phyloP scores from a whole-genome alignment of 305 asterid genomes.

The Fraxinus platypoda region DNA sequence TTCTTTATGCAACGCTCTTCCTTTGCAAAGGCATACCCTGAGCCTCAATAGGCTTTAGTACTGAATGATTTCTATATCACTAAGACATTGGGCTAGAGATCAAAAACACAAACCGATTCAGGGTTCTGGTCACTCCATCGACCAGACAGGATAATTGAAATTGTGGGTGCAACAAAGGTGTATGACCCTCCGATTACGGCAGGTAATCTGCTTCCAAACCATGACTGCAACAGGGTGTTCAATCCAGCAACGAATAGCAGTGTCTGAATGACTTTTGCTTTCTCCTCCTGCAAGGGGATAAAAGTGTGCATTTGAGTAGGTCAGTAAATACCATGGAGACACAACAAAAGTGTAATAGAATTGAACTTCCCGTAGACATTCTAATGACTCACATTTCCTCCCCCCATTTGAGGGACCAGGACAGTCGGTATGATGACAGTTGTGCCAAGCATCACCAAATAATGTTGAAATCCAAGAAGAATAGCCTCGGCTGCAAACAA shows the following conservation, averaged over 20 bases:
- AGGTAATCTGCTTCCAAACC: slow-evolving; percentile 61
- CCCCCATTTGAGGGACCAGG: slow-evolving; percentile 96
- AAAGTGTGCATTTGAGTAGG: background rate
- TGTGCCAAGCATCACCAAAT: slow-evolving; percentile 85
- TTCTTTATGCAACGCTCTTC: background rate
- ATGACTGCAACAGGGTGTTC: slow-evolving; percentile 53
- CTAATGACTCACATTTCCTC: slow-evolving; percentile 68
- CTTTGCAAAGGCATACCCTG: background rate
- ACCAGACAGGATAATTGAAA: slow-evolving; percentile 71
- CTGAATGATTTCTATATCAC: background rate
- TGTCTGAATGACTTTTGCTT: slow-evolving; percentile 60
- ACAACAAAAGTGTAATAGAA: background rate
- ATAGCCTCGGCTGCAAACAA: slow-evolving; percentile 87
- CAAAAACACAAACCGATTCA: slow-evolving; percentile 48
- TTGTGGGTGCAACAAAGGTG: slow-evolving; percentile 59
- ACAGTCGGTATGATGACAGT: slow-evolving; percentile 77
- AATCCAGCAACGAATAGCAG: slow-evolving; percentile 59
- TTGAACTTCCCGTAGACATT: background rate
- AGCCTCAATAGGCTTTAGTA: background rate
- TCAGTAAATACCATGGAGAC: background rate
- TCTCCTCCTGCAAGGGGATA: slow-evolving; percentile 46
- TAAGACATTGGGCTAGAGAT: background rate
- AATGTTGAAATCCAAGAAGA: slow-evolving; percentile 87
- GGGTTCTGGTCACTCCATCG: slow-evolving; percentile 66
- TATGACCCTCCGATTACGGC: slow-evolving; percentile 63